These are phyloP conservation scores for Dictyostelium firmibasis DNA, from an alignment of 78 protist species.

Conservation along the genomic window DNA sequence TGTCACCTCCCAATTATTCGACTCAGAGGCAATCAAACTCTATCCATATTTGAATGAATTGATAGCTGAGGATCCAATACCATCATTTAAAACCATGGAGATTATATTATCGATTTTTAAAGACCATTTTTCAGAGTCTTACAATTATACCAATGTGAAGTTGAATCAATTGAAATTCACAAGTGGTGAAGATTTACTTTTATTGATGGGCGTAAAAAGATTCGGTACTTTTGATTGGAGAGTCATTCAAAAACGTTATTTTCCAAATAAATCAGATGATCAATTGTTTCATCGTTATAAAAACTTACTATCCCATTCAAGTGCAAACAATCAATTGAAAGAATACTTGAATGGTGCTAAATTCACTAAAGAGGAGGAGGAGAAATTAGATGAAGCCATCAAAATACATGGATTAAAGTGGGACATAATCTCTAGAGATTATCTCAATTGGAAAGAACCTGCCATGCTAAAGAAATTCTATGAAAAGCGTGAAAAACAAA, in stretches of 20 bases:
- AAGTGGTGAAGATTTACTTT: constrained; percentile 35
- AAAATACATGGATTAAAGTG: constrained; percentile 1
- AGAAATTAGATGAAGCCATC: neutral
- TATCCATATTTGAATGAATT: constrained; percentile 43
- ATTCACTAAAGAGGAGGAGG: constrained; percentile 14
- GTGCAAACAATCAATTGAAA: constrained; percentile 12
- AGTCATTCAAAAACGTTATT: neutral
- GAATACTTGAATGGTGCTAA: neutral
- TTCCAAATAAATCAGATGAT: constrained; percentile 45
- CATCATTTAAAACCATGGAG: constrained; percentile 37
- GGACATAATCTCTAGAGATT: constrained; percentile 13
- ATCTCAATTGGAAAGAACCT: neutral
- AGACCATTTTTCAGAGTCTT: neutral
- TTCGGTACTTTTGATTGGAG: constrained; percentile 30
- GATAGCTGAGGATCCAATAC: constrained; percentile 29
- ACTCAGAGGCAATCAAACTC: constrained; percentile 18
- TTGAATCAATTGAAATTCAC: constrained; percentile 17
- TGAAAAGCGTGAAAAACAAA: neutral
- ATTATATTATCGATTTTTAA: constrained; percentile 21
- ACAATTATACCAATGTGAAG: neutral
- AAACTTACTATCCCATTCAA: neutral
- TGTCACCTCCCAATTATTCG: neutral
- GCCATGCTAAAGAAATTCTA: neutral
- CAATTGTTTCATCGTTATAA: constrained; percentile 67
- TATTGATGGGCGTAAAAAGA: constrained; percentile 26